These are phyloP conservation scores for Rhinocladiella similis DNA, from an alignment of 2,329 filamentous ascomycete genomes.

Conservation along the genomic window DNA sequence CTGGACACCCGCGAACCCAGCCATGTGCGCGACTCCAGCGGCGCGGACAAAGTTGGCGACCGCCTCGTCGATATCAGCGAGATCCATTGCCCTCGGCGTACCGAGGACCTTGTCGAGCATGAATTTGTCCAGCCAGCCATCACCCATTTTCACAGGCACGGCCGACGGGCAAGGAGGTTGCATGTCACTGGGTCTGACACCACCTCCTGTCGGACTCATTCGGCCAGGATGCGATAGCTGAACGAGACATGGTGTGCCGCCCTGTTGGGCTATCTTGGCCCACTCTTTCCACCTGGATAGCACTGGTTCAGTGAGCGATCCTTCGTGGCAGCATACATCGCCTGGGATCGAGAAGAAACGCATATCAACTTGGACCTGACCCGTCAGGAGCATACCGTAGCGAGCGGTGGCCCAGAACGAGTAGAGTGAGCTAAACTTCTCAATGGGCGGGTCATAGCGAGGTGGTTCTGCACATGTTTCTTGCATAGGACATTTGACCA, in stretches of 20 bases:
- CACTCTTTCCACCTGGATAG: conserved; percentile 36
- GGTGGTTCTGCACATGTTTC: conserved; percentile 13
- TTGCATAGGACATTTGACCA: conserved; percentile 41
- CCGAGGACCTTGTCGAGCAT: conserved; percentile 39
- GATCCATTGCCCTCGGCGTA: conserved; percentile 58
- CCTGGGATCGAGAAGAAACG: conserved; percentile 39
- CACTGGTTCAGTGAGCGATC: conserved; percentile 28
- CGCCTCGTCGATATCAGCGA: conserved; percentile 55
- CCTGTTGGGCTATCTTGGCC: conserved; percentile 37
- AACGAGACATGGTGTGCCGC: conserved; percentile 44
- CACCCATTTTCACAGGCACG: conserved; percentile 37
- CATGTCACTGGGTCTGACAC: conserved; percentile 38
- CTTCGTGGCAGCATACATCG: conserved; percentile 33
- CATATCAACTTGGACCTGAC: conserved; percentile 47
- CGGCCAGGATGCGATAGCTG: conserved; percentile 48
- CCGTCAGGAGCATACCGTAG: conserved; percentile 39
- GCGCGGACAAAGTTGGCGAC: conserved; percentile 54
- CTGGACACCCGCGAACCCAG: conserved; percentile 56
- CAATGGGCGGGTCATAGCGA: conserved; percentile 10
- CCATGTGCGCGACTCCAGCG: conserved; percentile 9
- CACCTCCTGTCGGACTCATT: conserved; percentile 44
- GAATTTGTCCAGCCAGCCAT: conserved; percentile 38
- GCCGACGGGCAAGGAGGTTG: conserved; percentile 39
- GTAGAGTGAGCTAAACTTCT: conserved; percentile 10
- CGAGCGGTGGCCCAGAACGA: conserved; percentile 3